These are phyloP conservation scores for Hanseniaspora nectarophila DNA, from an alignment of 805 yeast species.

Conservation along the genomic window DNA sequence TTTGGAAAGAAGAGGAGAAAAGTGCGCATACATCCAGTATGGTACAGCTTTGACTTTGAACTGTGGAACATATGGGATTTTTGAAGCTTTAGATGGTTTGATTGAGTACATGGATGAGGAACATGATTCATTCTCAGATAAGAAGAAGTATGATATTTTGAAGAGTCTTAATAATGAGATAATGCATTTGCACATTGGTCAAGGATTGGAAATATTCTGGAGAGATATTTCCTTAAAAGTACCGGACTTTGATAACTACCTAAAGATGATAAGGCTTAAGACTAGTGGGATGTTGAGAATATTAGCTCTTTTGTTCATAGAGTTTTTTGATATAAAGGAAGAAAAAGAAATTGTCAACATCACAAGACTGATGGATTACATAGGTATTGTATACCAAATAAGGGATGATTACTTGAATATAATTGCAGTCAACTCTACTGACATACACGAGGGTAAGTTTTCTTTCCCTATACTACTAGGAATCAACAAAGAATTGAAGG, in stretches of 20 bases:
- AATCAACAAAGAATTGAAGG: slow-evolving; percentile 28
- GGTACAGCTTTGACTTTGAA: slow-evolving; percentile 76
- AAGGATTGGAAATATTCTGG: slow-evolving; percentile 83
- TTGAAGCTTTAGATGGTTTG: slow-evolving; percentile 45
- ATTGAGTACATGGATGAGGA: slow-evolving; percentile 19
- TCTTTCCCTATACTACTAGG: slow-evolving; percentile 77
- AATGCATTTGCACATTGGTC: slow-evolving; percentile 76
- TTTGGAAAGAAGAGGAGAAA: slow-evolving; percentile 57
- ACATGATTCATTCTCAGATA: slow-evolving; percentile 18
- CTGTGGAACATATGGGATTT: slow-evolving; percentile 71
- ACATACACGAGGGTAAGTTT: slow-evolving; percentile 77
- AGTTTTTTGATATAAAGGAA: slow-evolving; percentile 40
- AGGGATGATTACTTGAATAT: slow-evolving; percentile 75
- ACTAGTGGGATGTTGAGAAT: slow-evolving; percentile 83
- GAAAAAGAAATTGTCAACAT: slow-evolving; percentile 5
- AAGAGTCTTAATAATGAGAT: slow-evolving; percentile 55
- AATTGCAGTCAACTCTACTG: slow-evolving; percentile 49
- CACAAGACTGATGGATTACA: slow-evolving; percentile 51
- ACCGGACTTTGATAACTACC: slow-evolving; percentile 54
- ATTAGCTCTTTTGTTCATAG: slow-evolving; percentile 34
- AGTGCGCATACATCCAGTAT: slow-evolving; percentile 64
- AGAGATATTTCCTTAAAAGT: slow-evolving; percentile 43
- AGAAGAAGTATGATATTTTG: slow-evolving; percentile 22
- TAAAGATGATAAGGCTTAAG: slow-evolving; percentile 72
- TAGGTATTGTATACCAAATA: slow-evolving; percentile 79